These are phyloP conservation scores for Salix caprea DNA, from an alignment of 345 rosid genomes.

Conservation along the genomic window DNA sequence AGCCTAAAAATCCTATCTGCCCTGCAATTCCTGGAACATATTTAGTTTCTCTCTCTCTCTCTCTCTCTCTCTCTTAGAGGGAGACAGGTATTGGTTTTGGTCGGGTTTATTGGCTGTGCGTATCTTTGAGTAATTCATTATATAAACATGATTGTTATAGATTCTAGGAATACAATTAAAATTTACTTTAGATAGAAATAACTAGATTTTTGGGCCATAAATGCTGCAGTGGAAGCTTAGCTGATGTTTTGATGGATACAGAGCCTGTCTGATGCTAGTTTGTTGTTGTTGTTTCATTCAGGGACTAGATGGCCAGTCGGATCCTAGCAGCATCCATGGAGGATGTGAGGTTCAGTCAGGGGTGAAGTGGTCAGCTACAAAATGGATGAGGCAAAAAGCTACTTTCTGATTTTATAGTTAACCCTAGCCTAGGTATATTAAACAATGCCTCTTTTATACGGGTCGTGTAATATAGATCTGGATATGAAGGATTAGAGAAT, in stretches of 20 bases:
- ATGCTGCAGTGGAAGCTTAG: not conserved
- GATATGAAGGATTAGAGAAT: not conserved
- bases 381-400: conserved; percentile 84
- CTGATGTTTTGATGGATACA: not conserved
- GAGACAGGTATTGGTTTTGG: too few species aligned
- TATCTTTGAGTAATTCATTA: too few species aligned
- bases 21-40: not conserved
- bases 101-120: too few species aligned
- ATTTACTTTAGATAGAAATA: not conserved
- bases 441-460: not conserved
- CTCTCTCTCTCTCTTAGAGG: too few species aligned
- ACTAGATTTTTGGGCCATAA: not conserved
- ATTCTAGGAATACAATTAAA: not conserved
- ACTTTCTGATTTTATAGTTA: conserved; percentile 36
- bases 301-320: conserved; percentile 84
- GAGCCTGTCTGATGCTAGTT: not conserved
- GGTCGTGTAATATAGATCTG: not conserved
- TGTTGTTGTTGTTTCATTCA: conserved; percentile 14
- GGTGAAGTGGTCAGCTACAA: conserved; percentile 97
- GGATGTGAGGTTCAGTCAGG: conserved; percentile 85
- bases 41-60: too few species aligned
- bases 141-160: too few species aligned
- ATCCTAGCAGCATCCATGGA: conserved; percentile 80
- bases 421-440: not conserved
- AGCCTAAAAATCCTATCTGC: not conserved